Evolutionary conservation across 306 rosid genomes (phyloP).

Genomic region (Sesbania bispinosa): DNA sequence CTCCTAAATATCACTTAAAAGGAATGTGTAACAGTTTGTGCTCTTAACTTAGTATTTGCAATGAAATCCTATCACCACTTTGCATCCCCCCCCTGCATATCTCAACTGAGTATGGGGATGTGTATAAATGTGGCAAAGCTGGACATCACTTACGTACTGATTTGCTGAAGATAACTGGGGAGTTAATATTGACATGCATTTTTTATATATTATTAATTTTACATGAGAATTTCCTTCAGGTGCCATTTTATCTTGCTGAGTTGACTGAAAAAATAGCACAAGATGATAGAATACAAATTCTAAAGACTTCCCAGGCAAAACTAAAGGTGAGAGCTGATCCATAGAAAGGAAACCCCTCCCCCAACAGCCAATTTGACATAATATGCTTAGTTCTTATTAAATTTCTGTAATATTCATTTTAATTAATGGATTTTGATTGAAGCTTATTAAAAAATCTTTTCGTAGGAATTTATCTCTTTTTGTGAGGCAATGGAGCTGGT

Average conservation of each 20-base stretch:
- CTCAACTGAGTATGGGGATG: not conserved
- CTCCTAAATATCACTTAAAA: not conserved
- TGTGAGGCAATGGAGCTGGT: conserved; percentile 91
- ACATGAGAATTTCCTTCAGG: conserved; percentile 43
- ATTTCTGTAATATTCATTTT: not conserved
- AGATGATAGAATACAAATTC: conserved; percentile 70
- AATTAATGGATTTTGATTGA: not conserved
- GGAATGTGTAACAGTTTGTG: not conserved
- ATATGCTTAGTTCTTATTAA: not conserved
- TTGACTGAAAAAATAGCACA: conserved; percentile 72
- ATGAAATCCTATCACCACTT: not conserved
- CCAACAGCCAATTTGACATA: not conserved
- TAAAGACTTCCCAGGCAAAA: conserved; percentile 73
- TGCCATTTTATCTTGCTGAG: conserved; percentile 88
- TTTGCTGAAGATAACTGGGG: not conserved
- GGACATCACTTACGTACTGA: not conserved
- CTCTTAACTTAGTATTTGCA: not conserved
- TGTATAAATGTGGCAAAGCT: conserved; percentile 3
- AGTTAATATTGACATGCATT: not conserved
- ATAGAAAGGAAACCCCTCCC: not conserved
- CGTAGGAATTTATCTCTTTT: conserved; percentile 80
- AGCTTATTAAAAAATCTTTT: not conserved
- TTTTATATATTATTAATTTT: conserved; percentile 2
- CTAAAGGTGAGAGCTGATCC: conserved; percentile 55
- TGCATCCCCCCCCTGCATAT: not conserved